Conservation (phyloP, 139 green algal species). For the Chlamydomonas sphaeroides region DNA sequence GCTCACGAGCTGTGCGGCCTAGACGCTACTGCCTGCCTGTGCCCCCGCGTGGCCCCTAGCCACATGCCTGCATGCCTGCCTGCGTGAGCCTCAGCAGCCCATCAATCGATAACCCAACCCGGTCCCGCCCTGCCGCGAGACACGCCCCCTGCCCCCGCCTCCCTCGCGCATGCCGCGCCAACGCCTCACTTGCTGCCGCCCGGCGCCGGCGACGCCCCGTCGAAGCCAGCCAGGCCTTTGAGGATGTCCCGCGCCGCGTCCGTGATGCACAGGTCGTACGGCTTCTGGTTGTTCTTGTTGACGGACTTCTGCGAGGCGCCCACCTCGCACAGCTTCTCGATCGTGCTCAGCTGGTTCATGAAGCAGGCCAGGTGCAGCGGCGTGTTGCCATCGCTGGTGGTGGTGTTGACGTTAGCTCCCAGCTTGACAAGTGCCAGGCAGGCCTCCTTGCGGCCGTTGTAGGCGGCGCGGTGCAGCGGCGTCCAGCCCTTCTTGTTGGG, state of each 20-base stretch:
- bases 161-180: no score
- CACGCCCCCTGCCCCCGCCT: no score
- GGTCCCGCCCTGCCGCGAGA: background rate
- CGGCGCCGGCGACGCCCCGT: background rate
- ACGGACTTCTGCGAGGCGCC: constrained; percentile 8
- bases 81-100: no score
- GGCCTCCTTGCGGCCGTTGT: constrained; percentile 56
- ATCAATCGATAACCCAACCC: no score
- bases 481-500: constrained; percentile 62
- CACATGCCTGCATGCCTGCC: no score
- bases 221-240: constrained; percentile 20
- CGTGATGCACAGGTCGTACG: constrained; percentile 52
- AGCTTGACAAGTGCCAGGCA: constrained; percentile 28
- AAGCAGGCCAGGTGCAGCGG: constrained; percentile 61
- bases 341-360: constrained; percentile 55
- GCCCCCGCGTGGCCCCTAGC: no score
- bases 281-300: constrained; percentile 39
- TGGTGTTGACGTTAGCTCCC: constrained; percentile 27
- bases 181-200: background rate
- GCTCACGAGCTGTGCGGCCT: no score
- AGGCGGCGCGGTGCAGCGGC: constrained; percentile 58
- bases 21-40: no score
- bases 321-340: constrained; percentile 42
- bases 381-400: constrained; percentile 64
- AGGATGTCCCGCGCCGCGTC: constrained; percentile 53